Percentiles rank a stretch among this genome's conserved stretches.
Conservation (phyloP, 371 early-diverging fungal genomes). For the Syncephalis plumigaleata region DNA sequence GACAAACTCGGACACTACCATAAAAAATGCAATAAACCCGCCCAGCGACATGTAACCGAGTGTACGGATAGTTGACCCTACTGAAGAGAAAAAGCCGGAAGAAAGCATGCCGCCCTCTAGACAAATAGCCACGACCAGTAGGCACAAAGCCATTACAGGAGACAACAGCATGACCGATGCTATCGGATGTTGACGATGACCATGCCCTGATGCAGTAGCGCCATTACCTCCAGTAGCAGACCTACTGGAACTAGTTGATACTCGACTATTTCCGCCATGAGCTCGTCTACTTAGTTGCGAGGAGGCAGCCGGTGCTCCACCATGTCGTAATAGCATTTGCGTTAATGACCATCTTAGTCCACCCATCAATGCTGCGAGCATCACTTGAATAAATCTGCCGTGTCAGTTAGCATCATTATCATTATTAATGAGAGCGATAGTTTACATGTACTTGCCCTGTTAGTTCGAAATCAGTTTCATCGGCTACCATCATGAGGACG, state of each 20-base stretch:
- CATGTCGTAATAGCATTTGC: conserved; percentile 56
- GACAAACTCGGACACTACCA: conserved; percentile 69
- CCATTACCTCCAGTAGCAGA: conserved; percentile 1
- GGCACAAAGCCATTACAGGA: conserved; percentile 23
- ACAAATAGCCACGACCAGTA: conserved; percentile 17
- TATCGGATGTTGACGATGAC: conserved; percentile 24
- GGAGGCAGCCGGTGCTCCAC: conserved; percentile 8
- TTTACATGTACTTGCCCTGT: conserved; percentile 27
- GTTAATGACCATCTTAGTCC: conserved; percentile 75
- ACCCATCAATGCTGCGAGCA: conserved; percentile 55
- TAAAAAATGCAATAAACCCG: conserved; percentile 69
- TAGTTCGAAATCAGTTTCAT: conserved; percentile 55
- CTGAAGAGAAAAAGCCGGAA: conserved; percentile 22
- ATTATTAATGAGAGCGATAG: neutral
- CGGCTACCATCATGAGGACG: conserved; percentile 66
- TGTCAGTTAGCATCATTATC: neutral
- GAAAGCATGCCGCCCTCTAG: conserved; percentile 14
- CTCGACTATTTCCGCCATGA: no score
- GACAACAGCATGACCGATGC: conserved; percentile 19
- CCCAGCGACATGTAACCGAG: conserved; percentile 42
- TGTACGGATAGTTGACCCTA: conserved; percentile 18
- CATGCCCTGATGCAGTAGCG: neutral
- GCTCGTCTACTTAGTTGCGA: neutral
- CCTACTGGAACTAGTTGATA: neutral
- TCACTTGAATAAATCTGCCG: conserved; percentile 29